Conservation (phyloP, 1,139 yeast species). For the Geotrichum macrosporum region DNA sequence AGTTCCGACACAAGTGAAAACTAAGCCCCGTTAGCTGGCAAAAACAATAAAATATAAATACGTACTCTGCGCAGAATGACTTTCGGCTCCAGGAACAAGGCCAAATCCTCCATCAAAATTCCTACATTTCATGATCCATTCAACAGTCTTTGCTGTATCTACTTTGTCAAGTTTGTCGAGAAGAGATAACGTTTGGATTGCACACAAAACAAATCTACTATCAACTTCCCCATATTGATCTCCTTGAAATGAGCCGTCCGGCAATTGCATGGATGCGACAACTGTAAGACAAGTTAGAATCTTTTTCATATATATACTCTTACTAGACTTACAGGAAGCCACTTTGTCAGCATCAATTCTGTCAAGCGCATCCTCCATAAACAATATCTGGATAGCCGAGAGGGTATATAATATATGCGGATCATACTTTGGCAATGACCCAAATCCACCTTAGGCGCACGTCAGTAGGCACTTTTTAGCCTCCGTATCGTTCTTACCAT, state of each 20-base stretch:
- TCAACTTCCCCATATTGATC: constrained; percentile 90
- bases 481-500: too few species aligned
- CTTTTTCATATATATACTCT: background rate
- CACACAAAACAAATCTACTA: constrained; percentile 82
- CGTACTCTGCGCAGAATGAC: constrained; percentile 76
- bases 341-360: constrained; percentile 39
- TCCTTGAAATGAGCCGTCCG: constrained; percentile 81
- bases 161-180: constrained; percentile 59
- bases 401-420: constrained; percentile 84
- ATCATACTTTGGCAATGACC: constrained; percentile 85
- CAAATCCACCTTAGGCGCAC: constrained; percentile 67
- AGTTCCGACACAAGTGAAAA: constrained; percentile 79
- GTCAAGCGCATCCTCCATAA: constrained; percentile 59
- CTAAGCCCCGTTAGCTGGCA: constrained; percentile 29
- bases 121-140: constrained; percentile 62
- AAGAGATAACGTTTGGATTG: constrained; percentile 66
- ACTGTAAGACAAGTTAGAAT: constrained; percentile 25
- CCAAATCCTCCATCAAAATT: constrained; percentile 98
- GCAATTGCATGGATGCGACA: constrained; percentile 56
- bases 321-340: constrained; percentile 39
- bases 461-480: too few species aligned
- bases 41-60: background rate
- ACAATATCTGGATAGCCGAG: constrained; percentile 76
- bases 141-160: constrained; percentile 60
- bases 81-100: constrained; percentile 87